Evolutionary conservation across 2,329 filamentous ascomycete genomes (phyloP).

Genomic region (Colletotrichum nymphaeae): DNA sequence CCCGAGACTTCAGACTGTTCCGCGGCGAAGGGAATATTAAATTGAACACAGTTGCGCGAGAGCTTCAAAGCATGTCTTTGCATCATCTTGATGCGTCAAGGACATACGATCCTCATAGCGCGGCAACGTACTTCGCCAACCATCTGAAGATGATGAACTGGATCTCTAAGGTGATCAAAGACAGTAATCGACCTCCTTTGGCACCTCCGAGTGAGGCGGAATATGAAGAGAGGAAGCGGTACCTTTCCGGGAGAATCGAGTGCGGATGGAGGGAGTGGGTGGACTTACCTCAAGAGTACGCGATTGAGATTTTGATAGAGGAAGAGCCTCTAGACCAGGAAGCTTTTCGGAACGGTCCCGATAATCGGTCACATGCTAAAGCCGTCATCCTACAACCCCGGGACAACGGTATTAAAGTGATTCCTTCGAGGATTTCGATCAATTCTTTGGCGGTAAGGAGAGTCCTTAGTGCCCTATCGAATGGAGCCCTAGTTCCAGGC

Average conservation of each 20-base stretch:
- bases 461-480: neutral
- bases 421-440: neutral
- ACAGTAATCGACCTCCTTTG: neutral
- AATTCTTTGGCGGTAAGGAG: neutral
- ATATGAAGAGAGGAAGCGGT: neutral
- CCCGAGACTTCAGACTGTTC: neutral
- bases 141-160: neutral
- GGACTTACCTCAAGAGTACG: no score
- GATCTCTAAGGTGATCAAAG: neutral
- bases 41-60: neutral
- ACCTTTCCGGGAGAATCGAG: no score
- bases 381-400: neutral
- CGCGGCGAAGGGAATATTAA: rapidly evolving
- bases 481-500: neutral
- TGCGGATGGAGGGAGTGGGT: no score
- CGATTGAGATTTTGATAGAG: neutral
- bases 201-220: neutral
- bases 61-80: neutral
- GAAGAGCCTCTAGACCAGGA: neutral
- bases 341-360: no score
- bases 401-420: neutral
- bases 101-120: rapidly evolving
- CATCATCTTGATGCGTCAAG: no score
- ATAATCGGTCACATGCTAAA: neutral
- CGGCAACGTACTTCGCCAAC: neutral